Evolutionary conservation across 176 grass and related monocot species (phyloP).

Genomic region (Raddia distichophylla): DNA sequence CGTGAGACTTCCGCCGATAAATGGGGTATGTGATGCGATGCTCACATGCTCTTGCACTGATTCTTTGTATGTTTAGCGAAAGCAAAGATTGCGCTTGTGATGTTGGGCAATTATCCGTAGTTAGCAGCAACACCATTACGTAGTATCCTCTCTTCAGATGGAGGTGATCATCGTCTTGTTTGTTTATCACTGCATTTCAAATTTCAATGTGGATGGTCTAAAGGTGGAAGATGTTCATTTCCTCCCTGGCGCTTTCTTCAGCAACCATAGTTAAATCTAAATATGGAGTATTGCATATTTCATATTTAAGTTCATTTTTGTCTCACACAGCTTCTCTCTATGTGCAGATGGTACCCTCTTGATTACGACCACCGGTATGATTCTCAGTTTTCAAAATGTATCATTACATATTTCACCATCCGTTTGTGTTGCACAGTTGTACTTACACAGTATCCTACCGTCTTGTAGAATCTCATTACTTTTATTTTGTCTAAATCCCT

Average conservation of each 20-base stretch:
- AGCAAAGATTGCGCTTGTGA: not conserved
- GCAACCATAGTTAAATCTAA: not conserved
- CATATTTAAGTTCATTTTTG: constrained; percentile 18
- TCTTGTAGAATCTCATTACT: constrained; percentile 4
- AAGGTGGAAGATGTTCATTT: not conserved
- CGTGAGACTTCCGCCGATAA: constrained; percentile 31
- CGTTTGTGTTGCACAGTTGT: not conserved
- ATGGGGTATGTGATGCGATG: constrained; percentile 54
- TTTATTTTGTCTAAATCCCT: not conserved
- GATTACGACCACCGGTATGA: constrained; percentile 69
- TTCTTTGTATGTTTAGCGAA: not conserved
- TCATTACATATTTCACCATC: not conserved
- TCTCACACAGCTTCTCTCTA: constrained; percentile 36
- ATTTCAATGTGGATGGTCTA: not conserved
- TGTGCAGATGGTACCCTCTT: constrained; percentile 71
- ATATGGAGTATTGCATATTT: no score
- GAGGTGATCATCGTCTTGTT: not conserved
- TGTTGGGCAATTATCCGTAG: not conserved
- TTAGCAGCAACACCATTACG: not conserved
- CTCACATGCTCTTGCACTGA: not conserved
- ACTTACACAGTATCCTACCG: not conserved
- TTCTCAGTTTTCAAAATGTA: constrained; percentile 19
- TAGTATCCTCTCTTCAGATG: not conserved
- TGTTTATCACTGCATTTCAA: not conserved
- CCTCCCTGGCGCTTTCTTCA: not conserved